phyloP scores from a whole-genome alignment of 2,329 filamentous ascomycete species.

The Xylariaceae sp. region DNA sequence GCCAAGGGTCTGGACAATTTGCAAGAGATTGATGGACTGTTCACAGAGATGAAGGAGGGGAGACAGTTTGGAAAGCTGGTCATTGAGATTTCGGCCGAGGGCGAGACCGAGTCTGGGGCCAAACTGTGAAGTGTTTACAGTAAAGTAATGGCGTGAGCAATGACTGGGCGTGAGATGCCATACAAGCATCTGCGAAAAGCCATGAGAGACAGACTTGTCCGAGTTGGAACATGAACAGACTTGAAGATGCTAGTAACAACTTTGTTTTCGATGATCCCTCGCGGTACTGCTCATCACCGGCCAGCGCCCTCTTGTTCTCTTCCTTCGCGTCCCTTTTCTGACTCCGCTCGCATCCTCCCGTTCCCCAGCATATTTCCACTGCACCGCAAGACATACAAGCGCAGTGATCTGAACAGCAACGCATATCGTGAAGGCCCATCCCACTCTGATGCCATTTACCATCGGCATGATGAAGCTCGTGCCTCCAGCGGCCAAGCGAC shows the following conservation, averaged over 20 bases:
- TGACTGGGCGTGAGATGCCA: no score
- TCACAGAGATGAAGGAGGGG: conserved; percentile 82
- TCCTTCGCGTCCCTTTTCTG: not conserved
- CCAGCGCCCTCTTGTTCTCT: not conserved
- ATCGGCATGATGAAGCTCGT: conserved; percentile 47
- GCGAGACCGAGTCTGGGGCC: conserved; percentile 34
- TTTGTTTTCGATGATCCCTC: no score
- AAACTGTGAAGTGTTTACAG: no score
- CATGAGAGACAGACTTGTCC: no score
- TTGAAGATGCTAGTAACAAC: no score
- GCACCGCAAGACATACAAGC: conserved; percentile 38
- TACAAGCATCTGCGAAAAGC: no score
- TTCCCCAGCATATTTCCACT: conserved; percentile 34
- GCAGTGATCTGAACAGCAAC: conserved; percentile 38
- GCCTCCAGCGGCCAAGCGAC: conserved; percentile 46
- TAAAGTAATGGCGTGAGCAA: no score
- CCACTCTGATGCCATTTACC: conserved; percentile 41
- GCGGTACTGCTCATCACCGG: no score
- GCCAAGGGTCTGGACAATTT: conserved; percentile 71
- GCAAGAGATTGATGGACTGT: conserved; percentile 74
- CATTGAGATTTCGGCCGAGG: conserved; percentile 54
- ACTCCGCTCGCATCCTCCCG: conserved; percentile 28
- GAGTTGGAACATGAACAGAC: no score
- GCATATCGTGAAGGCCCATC: conserved; percentile 43
- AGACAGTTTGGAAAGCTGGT: conserved; percentile 92